Base-by-base conservation (phyloP, 2,329 filamentous ascomycete species). In the Penicillium sp. region DNA sequence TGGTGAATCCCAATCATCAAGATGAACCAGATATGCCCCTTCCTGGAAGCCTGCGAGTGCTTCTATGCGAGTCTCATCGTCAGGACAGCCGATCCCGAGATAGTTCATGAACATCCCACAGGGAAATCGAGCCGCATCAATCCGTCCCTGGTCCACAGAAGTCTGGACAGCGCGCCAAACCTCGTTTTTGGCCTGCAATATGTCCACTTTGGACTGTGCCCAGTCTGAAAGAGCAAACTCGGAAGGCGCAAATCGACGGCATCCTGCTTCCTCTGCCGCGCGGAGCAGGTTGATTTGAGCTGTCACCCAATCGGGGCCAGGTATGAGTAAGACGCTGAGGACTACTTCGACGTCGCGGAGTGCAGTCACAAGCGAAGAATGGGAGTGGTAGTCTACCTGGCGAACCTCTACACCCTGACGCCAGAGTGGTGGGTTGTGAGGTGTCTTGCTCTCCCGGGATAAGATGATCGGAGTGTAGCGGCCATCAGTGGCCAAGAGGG, bases 191-290 rank as follows among this genome's bases (percentile, higher is more conserved):
- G n/a, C n/a, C n/a, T n/a, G n/a, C n/a, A n/a, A n/a, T n/a, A n/a
- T n/a, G n/a, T n/a, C n/a, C n/a, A n/a, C n/a, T n/a, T n/a, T 54
- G 1, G 46, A 24, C 1, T 65, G 60, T 9, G 59, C 52, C 2
- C 54, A n/a, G 5, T 58, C 49, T 5, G 63, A 59, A 4, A 61
- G 37, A 0, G 66, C 70, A 23, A 77, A 81, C 51, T 74, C 74
- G 39, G 73, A 75, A 1, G 79, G 79, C 3, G 79, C 72, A 54
- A 80, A 82, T 8, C 80, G 72, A 36, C 69, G 66, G 1, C 79
- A 73, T 1, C 77, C 76, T 1, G 75, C 77, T 24, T 69, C 64
- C 49, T 77, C 75, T 1, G 75, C 70, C 3, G 79, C 79, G 6
- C 67, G 68, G 3, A 74, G 70, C 0, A 82, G 68, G 3, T 70